These are phyloP conservation scores for Lolium rigidum DNA, from an alignment of 176 grass and related monocot species.

Conservation along the genomic window DNA sequence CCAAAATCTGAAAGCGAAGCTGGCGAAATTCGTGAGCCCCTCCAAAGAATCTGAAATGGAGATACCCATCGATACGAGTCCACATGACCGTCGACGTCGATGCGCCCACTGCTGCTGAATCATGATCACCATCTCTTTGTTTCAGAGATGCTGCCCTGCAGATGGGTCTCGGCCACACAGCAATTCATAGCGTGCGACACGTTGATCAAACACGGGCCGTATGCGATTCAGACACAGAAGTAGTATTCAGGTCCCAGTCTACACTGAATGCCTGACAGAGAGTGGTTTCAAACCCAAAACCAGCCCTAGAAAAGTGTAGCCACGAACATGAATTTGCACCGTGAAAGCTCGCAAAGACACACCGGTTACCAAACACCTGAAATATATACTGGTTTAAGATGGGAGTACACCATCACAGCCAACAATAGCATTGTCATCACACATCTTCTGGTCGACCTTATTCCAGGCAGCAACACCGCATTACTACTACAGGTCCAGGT, in stretches of 20 bases:
- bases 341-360: background rate
- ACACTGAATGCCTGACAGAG: background rate
- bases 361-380: conserved; percentile 23
- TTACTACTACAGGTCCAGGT: conserved; percentile 11
- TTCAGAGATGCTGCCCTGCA: no score
- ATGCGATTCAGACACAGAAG: background rate
- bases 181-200: background rate
- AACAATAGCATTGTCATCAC: background rate
- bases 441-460: conserved; percentile 38
- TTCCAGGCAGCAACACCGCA: conserved; percentile 47
- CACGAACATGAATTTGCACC: background rate
- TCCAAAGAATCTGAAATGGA: background rate
- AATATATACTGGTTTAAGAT: background rate
- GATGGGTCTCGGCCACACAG: background rate
- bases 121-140: no score
- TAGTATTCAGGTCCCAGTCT: background rate
- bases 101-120: background rate
- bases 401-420: background rate
- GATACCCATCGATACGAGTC: background rate
- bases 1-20: no score
- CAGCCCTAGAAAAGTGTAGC: background rate
- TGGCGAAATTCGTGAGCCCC: background rate
- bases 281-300: background rate
- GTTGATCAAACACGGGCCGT: background rate
- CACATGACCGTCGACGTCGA: background rate